Base-by-base conservation (phyloP, 2,329 filamentous ascomycete genomes). In the Fusarium luffae region DNA sequence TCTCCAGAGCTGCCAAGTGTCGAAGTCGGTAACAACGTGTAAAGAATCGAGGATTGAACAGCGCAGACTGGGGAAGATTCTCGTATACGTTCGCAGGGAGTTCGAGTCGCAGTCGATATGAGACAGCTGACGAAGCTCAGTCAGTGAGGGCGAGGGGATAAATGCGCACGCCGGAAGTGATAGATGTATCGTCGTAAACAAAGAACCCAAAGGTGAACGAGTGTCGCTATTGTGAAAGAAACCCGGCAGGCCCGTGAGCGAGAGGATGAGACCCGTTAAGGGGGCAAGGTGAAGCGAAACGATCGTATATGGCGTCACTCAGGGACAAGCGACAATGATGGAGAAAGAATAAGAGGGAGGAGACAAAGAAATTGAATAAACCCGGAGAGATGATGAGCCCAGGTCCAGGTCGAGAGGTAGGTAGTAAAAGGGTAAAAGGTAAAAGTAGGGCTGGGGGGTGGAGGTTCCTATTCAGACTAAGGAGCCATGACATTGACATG, bases 371-470 rank as follows among this genome's bases (percentile, higher is more conserved):
- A 66, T 61, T 54, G 59, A 44, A 72, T 59, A 63, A 40, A 61
- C 51, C 62, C 37, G 68, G 68, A 49, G 60, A 58, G 55, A 54
- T 52, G 13, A 30, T 25, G 34, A 21, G 44, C 46, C 34, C 49
- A 51, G 32, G 23, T 25, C 30, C 8, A 44, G 43, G 47, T 28
- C 37, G 42, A 34, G 42, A 34, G 28, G 32, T 28, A 34, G 57
- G 27, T 30, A 63, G 32, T 21, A 37, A 37, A 37, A 23, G 37
- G 32, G 28, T 56, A 23, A 59, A 52, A 44, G 60, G 37, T 66
- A 65, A 66, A 65, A 60, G 68, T 71, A 69, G 69, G 61, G 69
- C 69, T 67, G 69, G 68, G 49, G 59, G 62, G 68, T 62, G 68
- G 56, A 65, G 68, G 68, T 54, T 52, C 63, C 59, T 64, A 59